Base-by-base conservation (phyloP, 2,329 filamentous ascomycete genomes). In the Seiridium unicorne region DNA sequence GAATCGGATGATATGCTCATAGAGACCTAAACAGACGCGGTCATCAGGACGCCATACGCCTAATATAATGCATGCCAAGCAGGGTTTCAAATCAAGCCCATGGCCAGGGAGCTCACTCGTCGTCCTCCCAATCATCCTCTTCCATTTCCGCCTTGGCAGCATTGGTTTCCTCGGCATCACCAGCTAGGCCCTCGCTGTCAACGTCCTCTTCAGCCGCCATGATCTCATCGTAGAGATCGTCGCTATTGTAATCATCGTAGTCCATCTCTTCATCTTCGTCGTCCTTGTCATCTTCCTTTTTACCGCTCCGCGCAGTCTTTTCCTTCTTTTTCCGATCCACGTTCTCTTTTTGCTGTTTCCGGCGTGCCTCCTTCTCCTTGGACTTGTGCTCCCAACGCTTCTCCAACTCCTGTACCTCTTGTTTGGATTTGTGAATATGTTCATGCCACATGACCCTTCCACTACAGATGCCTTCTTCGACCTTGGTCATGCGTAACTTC, bases 371-470 rank as follows among this genome's bases (percentile, higher is more conserved):
- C 79, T 96, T 97, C 73, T 95, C 91, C 69, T 88, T 86, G 60
- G 85, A 84, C 69, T 86, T 84, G 76, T 89, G 79, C 66, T 93
- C 89, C 91, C 95, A 98, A 66, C 86, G 84, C 78, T 89, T 86
- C 67, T 98, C 93, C 67, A 97, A 77, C 64, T 90, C 86, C 71
- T 88, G 85, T 60, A 92, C 79, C 74, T 99, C 93, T 18, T 86
- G 84, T 67, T 87, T 87, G 5, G 86, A 87, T 82, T 99, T 99
- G 72, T 89, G 86, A 57, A 98, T 88, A 72, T 92, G 96, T 72
- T 97, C 93, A 74, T 99, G 95, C 95, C 95, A 99, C 90, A 99
- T 91, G 60, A 97, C 85, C 73, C 92, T 95, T 55, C 95, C 95
- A 34, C 85, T 84, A 69, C 93, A 97, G 5, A 98, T 77, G 1